Evolutionary conservation across 148 eudicot species (phyloP).

Genomic region (Amaranthus hypochondriacus): DNA sequence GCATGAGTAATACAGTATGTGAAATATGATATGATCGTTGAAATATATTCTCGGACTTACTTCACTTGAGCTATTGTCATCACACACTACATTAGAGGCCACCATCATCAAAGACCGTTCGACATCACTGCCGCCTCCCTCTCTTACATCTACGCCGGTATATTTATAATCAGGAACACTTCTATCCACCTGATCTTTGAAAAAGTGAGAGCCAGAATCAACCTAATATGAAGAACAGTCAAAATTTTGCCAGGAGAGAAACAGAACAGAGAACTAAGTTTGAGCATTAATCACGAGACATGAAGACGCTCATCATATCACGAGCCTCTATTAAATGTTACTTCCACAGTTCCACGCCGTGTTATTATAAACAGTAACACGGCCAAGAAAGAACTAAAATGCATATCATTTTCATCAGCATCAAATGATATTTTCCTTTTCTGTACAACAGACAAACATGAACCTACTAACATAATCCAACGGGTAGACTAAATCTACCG

Average conservation of each 20-base stretch:
- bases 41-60: constrained; percentile 37
- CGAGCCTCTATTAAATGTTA: not conserved
- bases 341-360: not conserved
- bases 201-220: constrained; percentile 35
- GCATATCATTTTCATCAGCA: not conserved
- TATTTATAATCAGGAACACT: constrained; percentile 38
- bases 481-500: not conserved
- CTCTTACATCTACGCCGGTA: constrained; percentile 29
- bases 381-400: not conserved
- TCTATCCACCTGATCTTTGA: constrained; percentile 30
- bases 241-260: not conserved
- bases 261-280: not conserved
- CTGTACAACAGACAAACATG: not conserved
- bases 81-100: constrained; percentile 51
- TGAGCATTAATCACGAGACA: not conserved
- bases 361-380: not conserved
- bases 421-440: not conserved
- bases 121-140: constrained; percentile 29
- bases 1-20: constrained; percentile 21
- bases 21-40: not conserved
- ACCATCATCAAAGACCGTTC: constrained; percentile 54
- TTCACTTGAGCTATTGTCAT: constrained; percentile 34
- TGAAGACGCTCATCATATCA: not conserved
- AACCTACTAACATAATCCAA: not conserved
- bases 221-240: constrained; percentile 33